These are phyloP conservation scores for Ampelomyces quisqualis DNA, from an alignment of 2,329 filamentous ascomycete species.

Conservation along the genomic window DNA sequence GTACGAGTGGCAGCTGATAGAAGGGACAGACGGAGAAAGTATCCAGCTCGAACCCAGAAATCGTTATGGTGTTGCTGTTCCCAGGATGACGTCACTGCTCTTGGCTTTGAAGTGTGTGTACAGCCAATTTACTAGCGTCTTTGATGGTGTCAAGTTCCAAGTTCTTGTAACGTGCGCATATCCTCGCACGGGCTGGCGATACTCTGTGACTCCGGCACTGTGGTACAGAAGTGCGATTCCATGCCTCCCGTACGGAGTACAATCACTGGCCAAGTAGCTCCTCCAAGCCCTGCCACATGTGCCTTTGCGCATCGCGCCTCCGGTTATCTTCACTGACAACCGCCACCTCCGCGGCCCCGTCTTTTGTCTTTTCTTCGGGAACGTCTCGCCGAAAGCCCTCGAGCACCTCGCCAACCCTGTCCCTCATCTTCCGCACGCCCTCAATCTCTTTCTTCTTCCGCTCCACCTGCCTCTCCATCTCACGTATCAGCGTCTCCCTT, in stretches of 20 bases:
- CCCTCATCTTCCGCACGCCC: constrained; percentile 64
- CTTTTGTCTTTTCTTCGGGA: constrained; percentile 10
- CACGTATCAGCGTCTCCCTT: constrained; percentile 77
- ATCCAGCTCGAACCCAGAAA: no score
- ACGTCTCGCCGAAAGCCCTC: constrained; percentile 58
- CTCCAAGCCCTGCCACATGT: constrained; percentile 42
- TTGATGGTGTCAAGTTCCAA: neutral
- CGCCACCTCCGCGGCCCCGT: constrained; percentile 15
- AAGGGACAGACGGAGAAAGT: neutral
- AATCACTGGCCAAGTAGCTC: constrained; percentile 24
- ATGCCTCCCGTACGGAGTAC: no score
- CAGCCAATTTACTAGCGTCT: neutral
- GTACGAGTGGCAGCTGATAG: constrained; percentile 1
- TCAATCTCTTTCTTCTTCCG: constrained; percentile 71
- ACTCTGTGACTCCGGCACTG: no score
- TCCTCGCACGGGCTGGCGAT: no score
- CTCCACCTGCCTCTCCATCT: constrained; percentile 84
- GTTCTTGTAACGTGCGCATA: neutral
- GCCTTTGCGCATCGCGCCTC: constrained; percentile 31
- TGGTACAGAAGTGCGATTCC: no score
- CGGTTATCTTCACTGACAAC: constrained; percentile 14
- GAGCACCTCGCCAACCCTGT: constrained; percentile 72
- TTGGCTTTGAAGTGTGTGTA: neutral
- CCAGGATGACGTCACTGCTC: neutral
- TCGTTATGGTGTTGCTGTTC: neutral